Evolutionary conservation across 2,329 filamentous ascomycete species (phyloP), one percentile per base, ranked within the genome.

Genomic region (Talaromyces sp.): DNA sequence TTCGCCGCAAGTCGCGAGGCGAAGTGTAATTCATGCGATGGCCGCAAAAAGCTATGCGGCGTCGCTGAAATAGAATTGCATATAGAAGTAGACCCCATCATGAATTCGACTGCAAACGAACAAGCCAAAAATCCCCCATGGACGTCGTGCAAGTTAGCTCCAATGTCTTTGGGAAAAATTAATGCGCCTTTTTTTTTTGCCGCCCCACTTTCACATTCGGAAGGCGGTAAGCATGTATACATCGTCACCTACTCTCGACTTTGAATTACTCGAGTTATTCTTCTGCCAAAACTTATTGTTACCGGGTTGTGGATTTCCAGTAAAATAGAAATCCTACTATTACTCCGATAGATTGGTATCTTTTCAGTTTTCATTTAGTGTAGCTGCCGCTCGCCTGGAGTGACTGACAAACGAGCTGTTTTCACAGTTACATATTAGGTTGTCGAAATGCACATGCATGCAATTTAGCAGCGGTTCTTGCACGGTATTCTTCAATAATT

Each of bases 1-100:
- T 96, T 96, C n/a, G 90, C 87, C 56, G 91, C 84, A 60, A 86
- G 83, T 24, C 95, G 79, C 19, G 90, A 87, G 3, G 88, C 86
- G 32, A 84, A 82, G 52, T 91, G 85, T 32, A 96, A 80, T 24
- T 84, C 77, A 8, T 82, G 69, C 2, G 85, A 80, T 4, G 93
- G 92, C 64, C 89, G 87, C n/a, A 97, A 80, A 71, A 96, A 96
- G 27, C 77, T 74, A 70, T 93, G 87, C 13, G 90, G 88, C 62
- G 85, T 84, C 61, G 80, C 77, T 17, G 86, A 77, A 55, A 90
- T 65, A 9, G 67, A 65, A 9, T 66, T 63, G 14, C 55, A 55
- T 31, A 61, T 21, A 43, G 59, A 38, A 7, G 59, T 58, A 24
- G 41, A 35, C 8, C 55, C 59, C 50, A 53, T 54, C 11, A 11